Conservation (phyloP, 139 green algal species). For the Tetradesmus lagerheimii region DNA sequence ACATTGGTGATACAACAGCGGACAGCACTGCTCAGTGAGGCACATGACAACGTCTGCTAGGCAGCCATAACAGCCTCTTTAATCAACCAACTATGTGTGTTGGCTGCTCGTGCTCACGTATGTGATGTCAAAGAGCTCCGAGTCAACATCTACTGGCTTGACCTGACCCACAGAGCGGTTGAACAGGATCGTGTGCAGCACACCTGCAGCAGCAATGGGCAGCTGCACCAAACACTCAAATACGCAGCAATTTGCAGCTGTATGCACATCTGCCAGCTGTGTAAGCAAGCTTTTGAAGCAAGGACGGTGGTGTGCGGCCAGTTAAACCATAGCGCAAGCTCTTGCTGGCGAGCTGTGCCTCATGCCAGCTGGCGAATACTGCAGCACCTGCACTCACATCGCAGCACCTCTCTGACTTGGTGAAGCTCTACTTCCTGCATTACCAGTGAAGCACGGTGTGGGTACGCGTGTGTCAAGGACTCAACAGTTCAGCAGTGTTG, state of each 20-base stretch:
- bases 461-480: not conserved
- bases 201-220: conserved; percentile 51
- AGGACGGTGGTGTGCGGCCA: not conserved
- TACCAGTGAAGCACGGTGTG: not conserved
- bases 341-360: too few species aligned
- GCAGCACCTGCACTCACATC: conserved; percentile 67
- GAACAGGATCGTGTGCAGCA: conserved; percentile 97
- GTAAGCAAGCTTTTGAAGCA: too few species aligned
- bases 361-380: not conserved
- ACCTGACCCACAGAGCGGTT: conserved; percentile 89
- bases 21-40: too few species aligned
- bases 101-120: conserved; percentile 75
- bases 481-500: too few species aligned
- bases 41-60: too few species aligned
- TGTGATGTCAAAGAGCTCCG: conserved; percentile 94
- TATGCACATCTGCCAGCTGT: not conserved
- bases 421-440: conserved; percentile 82
- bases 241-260: not conserved
- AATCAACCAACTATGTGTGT: too few species aligned
- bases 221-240: not conserved
- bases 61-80: not conserved
- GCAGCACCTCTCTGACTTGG: conserved; percentile 84
- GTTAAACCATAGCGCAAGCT: not conserved
- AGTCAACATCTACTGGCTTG: conserved; percentile 85
- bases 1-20: too few species aligned